phyloP scores from a whole-genome alignment of 179 eudicot genomes.

The Patellifolia procumbens region DNA sequence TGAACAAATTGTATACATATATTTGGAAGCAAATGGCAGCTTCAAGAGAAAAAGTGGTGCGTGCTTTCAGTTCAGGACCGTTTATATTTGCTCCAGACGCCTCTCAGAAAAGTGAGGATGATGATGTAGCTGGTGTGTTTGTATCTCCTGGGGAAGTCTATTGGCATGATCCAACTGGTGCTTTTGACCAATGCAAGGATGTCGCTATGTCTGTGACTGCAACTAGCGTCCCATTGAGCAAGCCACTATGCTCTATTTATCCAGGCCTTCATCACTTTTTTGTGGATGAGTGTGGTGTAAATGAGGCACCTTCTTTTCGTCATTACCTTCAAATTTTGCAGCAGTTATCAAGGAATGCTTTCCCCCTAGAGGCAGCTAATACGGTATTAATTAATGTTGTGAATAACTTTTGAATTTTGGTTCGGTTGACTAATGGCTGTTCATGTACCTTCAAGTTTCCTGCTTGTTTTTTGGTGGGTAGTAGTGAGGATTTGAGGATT shows the following conservation, averaged over 20 bases:
- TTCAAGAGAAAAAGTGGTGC: conserved; percentile 52
- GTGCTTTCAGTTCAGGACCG: conserved; percentile 57
- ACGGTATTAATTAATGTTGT: conserved; percentile 50
- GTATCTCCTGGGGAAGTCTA: conserved; percentile 71
- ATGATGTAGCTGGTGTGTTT: conserved; percentile 64
- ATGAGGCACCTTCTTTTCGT: conserved; percentile 55
- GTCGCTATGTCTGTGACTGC: conserved; percentile 19
- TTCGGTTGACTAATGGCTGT: conserved; percentile 2
- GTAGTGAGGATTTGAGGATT: too few species aligned
- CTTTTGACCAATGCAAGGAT: conserved; percentile 44
- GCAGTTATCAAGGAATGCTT: conserved; percentile 58
- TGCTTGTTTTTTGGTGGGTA: too few species aligned
- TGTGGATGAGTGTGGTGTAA: conserved; percentile 83
- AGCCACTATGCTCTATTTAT: conserved; percentile 57
- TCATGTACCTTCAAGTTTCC: too few species aligned
- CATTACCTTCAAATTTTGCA: conserved; percentile 72
- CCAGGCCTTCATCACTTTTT: conserved; percentile 80
- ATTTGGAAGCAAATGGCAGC: conserved; percentile 66
- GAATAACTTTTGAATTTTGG: neutral
- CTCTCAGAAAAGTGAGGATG: conserved; percentile 42
- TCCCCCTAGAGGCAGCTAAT: conserved; percentile 67
- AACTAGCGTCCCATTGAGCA: conserved; percentile 34
- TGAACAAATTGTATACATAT: conserved; percentile 74
- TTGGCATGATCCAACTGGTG: conserved; percentile 82
- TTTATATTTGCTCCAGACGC: conserved; percentile 73